A percentile compares a stretch with the other conserved stretches of the same genome.
phyloP scores from a whole-genome alignment of 108 stramenopile genomes.

The Discostella stelligeroides region DNA sequence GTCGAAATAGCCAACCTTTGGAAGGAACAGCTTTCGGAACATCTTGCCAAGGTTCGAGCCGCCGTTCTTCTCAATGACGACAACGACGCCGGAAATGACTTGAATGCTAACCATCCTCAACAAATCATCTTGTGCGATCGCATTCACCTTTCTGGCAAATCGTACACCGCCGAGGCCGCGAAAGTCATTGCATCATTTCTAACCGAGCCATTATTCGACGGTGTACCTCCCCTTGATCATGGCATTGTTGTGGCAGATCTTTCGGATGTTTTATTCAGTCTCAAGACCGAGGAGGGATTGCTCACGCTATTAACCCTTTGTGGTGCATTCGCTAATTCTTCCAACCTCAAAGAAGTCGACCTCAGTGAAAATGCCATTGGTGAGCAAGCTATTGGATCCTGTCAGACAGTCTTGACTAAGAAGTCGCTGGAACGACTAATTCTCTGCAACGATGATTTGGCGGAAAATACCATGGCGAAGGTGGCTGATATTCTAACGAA shows the following conservation, averaged over 20 bases:
- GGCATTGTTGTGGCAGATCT: slow-evolving; percentile 47
- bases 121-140: slow-evolving; percentile 48
- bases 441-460: no score
- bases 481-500: no score
- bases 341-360: no score
- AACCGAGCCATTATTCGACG: slow-evolving; percentile 32
- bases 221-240: slow-evolving; percentile 31
- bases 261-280: slow-evolving; percentile 54
- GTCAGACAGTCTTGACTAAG: no score
- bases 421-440: no score
- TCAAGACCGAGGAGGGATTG: no score
- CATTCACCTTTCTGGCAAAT: slow-evolving; percentile 49
- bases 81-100: slow-evolving; percentile 9
- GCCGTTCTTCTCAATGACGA: slow-evolving; percentile 12
- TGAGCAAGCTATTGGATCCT: no score
- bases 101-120: no score
- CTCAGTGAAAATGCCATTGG: no score
- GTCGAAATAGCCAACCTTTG: slow-evolving; percentile 35
- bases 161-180: slow-evolving; percentile 53
- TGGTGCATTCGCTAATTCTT: no score
- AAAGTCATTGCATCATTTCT: slow-evolving; percentile 45
- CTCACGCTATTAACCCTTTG: no score
- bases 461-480: no score
- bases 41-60: slow-evolving; percentile 27
- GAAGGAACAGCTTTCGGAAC: slow-evolving; percentile 44